These are phyloP conservation scores for Nitzschia palea DNA, from an alignment of 108 stramenopile species.

Conservation along the genomic window DNA sequence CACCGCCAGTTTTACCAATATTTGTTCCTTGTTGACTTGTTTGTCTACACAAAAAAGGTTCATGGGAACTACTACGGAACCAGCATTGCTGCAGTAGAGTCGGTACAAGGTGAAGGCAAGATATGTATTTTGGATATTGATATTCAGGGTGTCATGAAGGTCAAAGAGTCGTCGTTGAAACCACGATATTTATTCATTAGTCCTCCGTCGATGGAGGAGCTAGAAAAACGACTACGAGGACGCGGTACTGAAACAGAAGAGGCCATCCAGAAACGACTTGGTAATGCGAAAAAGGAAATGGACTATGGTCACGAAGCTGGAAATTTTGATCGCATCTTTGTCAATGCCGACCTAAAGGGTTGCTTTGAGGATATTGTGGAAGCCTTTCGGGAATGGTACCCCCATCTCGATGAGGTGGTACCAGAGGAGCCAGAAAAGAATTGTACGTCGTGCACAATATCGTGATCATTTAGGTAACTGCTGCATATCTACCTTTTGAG, in stretches of 20 bases:
- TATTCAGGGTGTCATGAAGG: slow-evolving; percentile 73
- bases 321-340: slow-evolving; percentile 64
- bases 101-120: slow-evolving; percentile 75
- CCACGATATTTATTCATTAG: slow-evolving; percentile 84
- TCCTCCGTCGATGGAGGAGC: slow-evolving; percentile 88
- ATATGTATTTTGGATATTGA: slow-evolving; percentile 97
- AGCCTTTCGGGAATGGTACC: slow-evolving; percentile 70
- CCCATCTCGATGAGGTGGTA: slow-evolving; percentile 50
- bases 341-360: slow-evolving; percentile 65
- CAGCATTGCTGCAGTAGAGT: slow-evolving; percentile 75
- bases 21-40: not conserved
- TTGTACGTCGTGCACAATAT: slow-evolving; percentile 36
- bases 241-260: slow-evolving; percentile 93
- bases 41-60: slow-evolving; percentile 41
- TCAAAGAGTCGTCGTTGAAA: slow-evolving; percentile 54
- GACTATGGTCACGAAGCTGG: slow-evolving; percentile 79
- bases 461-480: too few relatives aligned
- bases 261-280: slow-evolving; percentile 68
- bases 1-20: not conserved
- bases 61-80: slow-evolving; percentile 92
- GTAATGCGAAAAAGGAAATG: slow-evolving; percentile 88
- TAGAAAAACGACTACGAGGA: slow-evolving; percentile 85
- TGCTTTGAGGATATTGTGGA: slow-evolving; percentile 64
- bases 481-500: too few relatives aligned
- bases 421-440: slow-evolving; percentile 34